Percentiles rank a stretch among this genome's conserved stretches.
phyloP scores from a whole-genome alignment of 768 basidiomycete genomes.

The Rhodosporidiobolus odoratus region DNA sequence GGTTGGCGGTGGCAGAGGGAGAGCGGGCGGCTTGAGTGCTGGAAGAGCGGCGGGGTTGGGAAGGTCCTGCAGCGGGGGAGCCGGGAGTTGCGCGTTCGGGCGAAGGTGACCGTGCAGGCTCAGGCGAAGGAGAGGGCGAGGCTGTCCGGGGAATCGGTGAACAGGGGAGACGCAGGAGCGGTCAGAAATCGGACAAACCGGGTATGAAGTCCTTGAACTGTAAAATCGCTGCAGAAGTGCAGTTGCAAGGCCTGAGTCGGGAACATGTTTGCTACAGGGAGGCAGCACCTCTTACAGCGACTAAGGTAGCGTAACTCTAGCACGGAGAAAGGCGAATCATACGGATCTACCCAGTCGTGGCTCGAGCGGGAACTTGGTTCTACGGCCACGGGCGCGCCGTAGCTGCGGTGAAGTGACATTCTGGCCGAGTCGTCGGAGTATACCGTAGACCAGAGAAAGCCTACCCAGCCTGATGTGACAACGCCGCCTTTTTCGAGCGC shows the following conservation, averaged over 20 bases:
- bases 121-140: background rate
- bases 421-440: background rate
- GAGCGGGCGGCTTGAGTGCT: background rate
- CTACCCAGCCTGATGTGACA: constrained; percentile 8
- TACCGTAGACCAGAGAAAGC: background rate
- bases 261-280: too few species aligned
- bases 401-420: background rate
- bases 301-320: constrained; percentile 8
- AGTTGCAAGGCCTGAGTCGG: background rate
- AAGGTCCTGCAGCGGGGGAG: background rate
- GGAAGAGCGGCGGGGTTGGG: background rate
- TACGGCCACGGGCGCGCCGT: background rate
- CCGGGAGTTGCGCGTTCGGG: background rate
- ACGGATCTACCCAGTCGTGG: background rate
- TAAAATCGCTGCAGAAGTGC: constrained; percentile 1
- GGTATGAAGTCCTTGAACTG: constrained; percentile 10
- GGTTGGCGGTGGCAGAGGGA: background rate
- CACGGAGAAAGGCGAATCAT: background rate
- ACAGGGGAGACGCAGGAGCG: background rate
- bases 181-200: background rate
- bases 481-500: constrained; percentile 11
- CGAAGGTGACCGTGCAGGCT: background rate
- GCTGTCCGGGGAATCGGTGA: background rate
- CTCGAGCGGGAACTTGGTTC: background rate
- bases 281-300: background rate